Conservation (phyloP, 352 stramenopile species). For the Halophytophthora batemanensis region DNA sequence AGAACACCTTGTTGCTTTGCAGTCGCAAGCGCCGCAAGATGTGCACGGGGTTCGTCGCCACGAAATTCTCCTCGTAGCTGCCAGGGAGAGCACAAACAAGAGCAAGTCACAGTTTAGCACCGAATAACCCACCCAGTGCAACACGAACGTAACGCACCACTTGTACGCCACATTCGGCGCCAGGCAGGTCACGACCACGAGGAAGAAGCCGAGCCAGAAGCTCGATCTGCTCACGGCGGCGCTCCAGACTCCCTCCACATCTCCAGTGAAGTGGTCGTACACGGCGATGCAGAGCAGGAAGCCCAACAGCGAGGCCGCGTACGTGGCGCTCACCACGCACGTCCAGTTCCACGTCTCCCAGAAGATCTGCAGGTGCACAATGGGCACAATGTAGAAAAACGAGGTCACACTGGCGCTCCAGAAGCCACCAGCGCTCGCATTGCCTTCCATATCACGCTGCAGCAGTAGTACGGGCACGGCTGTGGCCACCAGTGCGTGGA, state of each 20-base stretch:
- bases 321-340: constrained; percentile 31
- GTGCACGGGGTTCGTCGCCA: constrained; percentile 65
- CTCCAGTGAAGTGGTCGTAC: constrained; percentile 51
- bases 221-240: constrained; percentile 28
- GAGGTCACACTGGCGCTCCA: constrained; percentile 89
- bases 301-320: constrained; percentile 44
- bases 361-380: constrained; percentile 90
- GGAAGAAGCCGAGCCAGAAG: constrained; percentile 62
- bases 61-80: constrained; percentile 77
- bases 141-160: constrained; percentile 36
- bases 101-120: neutral
- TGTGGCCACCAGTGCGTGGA: constrained; percentile 60
- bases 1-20: constrained; percentile 67
- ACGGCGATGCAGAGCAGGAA: constrained; percentile 48
- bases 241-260: constrained; percentile 48
- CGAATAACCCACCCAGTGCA: neutral
- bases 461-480: constrained; percentile 53
- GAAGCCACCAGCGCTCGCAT: constrained; percentile 58
- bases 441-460: constrained; percentile 36
- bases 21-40: constrained; percentile 66
- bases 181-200: constrained; percentile 42
- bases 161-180: constrained; percentile 63
- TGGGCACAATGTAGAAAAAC: constrained; percentile 92
- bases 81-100: neutral
- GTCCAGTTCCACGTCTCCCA: constrained; percentile 83